Evolutionary conservation across 2,329 filamentous ascomycete genomes (phyloP), one percentile per base, ranked within the genome.

Genomic region (Xylaria digitata): DNA sequence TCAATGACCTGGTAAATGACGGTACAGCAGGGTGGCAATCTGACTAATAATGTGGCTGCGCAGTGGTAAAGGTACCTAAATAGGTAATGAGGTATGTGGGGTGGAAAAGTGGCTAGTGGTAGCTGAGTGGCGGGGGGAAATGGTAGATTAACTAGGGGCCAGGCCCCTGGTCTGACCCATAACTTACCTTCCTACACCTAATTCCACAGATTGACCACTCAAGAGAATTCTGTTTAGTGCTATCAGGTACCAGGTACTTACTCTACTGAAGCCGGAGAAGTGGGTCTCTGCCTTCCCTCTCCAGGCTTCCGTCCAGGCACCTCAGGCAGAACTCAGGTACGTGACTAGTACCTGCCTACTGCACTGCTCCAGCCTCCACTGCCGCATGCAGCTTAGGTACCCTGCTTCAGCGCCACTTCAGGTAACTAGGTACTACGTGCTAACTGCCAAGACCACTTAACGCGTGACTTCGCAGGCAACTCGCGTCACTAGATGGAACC

Each of bases 391-490:
- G 43, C 42, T n/a, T n/a, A n/a, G n/a, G 17, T 42, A 37, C 19
- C n/a, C 21, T 40, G 13, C 37, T 9, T 37, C 11, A 37, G 34
- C 26, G 26, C 11, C 13, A 40, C 37, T 15, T 15, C 15, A 40
- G 9, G 37, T 40, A 15, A 23, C 15, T 32, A 30, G 7, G 8
- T 50, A 32, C 48, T 13, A 37, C 8, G 34, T 37, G 3, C 23
- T n/a, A 34, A n/a, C 13, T 63, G 64, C 65, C 61, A 63, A 70
- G 66, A 61, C 52, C 67, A 75, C 66, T 78, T 75, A 72, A 77
- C 76, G 75, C 76, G 75, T 77, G 76, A 76, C 73, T 71, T 67
- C 75, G 75, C 66, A 71, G 56, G 53, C 30, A 58, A 60, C 68
- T 77, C 76, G 76, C 76, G 76, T 77, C 69, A 60, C 32, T 57